Conservation (phyloP, 768 basidiomycete species). For the Xerocomus potaroensis region DNA sequence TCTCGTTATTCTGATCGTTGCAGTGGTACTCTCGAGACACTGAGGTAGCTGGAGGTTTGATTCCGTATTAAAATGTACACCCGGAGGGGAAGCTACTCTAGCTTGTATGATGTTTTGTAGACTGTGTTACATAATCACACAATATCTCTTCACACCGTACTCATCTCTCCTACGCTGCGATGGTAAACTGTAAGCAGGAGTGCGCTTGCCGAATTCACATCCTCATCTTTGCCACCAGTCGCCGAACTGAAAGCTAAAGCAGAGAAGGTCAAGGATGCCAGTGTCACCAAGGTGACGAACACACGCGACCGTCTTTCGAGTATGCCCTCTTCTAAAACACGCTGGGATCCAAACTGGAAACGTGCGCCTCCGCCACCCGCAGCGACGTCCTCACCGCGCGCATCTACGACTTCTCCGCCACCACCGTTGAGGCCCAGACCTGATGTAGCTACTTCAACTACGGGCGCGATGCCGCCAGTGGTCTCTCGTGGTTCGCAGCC, state of each 20-base stretch:
- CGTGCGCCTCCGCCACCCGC: conserved; percentile 46
- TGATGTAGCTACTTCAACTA: conserved; percentile 3
- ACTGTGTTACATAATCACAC: background rate
- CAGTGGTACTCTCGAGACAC: conserved; percentile 18
- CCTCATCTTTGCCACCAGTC: conserved; percentile 33
- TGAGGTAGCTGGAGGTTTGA: conserved; percentile 20
- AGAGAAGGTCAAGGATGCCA: conserved; percentile 52
- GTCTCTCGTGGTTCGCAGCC: conserved; percentile 14
- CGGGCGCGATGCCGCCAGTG: conserved; percentile 8
- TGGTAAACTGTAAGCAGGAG: conserved; percentile 30
- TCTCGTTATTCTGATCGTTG: conserved; percentile 28
- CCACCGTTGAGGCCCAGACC: conserved; percentile 33
- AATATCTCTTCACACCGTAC: background rate
- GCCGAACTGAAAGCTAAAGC: conserved; percentile 68
- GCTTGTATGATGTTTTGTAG: background rate
- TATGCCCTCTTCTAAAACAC: conserved; percentile 54
- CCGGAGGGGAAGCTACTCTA: no score
- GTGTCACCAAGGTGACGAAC: conserved; percentile 47
- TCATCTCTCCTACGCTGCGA: conserved; percentile 8
- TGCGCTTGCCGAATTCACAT: background rate
- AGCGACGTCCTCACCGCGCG: background rate
- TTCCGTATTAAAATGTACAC: no score
- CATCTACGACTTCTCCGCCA: conserved; percentile 23
- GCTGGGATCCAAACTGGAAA: conserved; percentile 57
- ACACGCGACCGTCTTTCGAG: conserved; percentile 56